A percentile compares a stretch with the other conserved stretches of the same genome.
phyloP scores from a whole-genome alignment of 2,329 filamentous ascomycete species.

The Paecilomyces sp. region DNA sequence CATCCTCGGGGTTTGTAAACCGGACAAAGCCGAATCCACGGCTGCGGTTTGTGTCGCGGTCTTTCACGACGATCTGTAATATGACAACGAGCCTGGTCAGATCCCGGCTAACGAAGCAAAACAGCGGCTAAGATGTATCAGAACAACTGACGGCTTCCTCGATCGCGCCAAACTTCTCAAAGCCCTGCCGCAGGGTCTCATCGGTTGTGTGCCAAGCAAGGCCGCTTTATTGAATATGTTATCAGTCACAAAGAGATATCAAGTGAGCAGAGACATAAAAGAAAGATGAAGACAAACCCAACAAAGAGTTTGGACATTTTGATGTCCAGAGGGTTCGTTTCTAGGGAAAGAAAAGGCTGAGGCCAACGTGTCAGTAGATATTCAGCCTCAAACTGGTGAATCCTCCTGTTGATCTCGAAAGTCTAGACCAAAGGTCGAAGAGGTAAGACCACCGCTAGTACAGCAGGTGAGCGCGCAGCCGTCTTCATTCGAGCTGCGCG shows the following conservation, averaged over 20 bases:
- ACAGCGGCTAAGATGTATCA: constrained; percentile 5
- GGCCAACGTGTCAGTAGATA: not conserved
- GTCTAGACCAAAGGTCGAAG: not conserved
- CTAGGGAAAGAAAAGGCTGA: not conserved
- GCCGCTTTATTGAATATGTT: constrained; percentile 53
- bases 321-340: not conserved
- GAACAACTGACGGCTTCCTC: constrained; percentile 80
- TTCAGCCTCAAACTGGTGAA: not conserved
- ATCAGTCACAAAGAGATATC: constrained; percentile 12
- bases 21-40: constrained; percentile 96
- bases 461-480: not conserved
- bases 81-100: constrained; percentile 5
- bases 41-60: constrained; percentile 92
- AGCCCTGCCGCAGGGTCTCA: constrained; percentile 75
- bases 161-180: constrained; percentile 82
- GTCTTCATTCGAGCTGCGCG: not conserved
- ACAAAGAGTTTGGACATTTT: constrained; percentile 92
- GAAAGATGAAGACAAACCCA: constrained; percentile 55
- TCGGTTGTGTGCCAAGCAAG: constrained; percentile 99
- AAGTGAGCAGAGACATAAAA: constrained; percentile 6
- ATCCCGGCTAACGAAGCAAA: constrained; percentile 1
- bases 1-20: constrained; percentile 51
- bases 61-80: constrained; percentile 85
- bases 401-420: not conserved
- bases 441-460: not conserved